phyloP scores from a whole-genome alignment of 345 rosid genomes.

The Balakata baccata region DNA sequence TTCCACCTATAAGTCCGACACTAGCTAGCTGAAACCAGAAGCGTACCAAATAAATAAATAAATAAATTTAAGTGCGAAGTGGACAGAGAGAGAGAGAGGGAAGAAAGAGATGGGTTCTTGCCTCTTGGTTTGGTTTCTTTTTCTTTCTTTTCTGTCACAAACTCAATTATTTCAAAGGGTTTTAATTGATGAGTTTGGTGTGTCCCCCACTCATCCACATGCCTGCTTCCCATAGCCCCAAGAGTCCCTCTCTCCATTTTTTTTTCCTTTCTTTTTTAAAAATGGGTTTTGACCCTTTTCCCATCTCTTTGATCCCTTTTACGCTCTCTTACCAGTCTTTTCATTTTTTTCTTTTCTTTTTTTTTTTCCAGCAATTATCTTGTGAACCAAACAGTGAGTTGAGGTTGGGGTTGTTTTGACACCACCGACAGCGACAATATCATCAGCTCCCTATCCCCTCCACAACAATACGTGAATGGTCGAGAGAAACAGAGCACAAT shows the following conservation, averaged over 20 bases:
- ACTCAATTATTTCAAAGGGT: slow-evolving; percentile 40
- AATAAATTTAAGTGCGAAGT: background rate
- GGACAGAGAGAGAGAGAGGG: background rate
- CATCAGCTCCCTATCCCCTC: background rate
- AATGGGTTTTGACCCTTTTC: slow-evolving; percentile 16
- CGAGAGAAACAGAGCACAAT: background rate
- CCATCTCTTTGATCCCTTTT: too few relatives aligned
- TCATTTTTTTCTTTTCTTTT: background rate
- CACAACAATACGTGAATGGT: slow-evolving; percentile 5
- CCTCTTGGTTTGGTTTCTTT: slow-evolving; percentile 4
- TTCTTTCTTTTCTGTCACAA: slow-evolving; percentile 26
- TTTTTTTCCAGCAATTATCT: background rate
- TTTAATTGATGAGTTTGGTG: slow-evolving; percentile 35
- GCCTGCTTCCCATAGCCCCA: slow-evolving; percentile 56
- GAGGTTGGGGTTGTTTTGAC: slow-evolving; percentile 14
- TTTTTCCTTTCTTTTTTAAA: background rate
- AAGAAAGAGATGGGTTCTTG: too few relatives aligned
- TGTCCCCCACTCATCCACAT: slow-evolving; percentile 73
- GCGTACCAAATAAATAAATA: background rate
- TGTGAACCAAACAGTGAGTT: background rate
- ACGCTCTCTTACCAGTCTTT: background rate
- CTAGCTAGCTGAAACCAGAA: background rate
- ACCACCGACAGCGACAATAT: slow-evolving; percentile 21
- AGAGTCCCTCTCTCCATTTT: slow-evolving; percentile 36
- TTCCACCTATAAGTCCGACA: too few relatives aligned